Base-by-base conservation (phyloP, 2,329 filamentous ascomycete species). In the Trichoderma atroviride region DNA sequence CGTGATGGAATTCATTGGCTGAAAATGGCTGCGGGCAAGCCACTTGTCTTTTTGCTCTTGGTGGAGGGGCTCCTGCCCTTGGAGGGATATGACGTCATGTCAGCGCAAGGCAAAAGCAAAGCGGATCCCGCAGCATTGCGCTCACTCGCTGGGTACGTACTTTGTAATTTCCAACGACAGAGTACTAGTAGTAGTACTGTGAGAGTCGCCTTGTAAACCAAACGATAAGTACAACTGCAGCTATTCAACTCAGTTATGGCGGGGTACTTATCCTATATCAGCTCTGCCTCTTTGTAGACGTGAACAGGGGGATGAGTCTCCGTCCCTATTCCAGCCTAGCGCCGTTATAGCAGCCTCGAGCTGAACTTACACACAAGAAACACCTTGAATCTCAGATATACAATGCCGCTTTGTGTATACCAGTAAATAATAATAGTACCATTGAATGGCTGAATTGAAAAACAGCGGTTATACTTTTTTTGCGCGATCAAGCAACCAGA, bases 1-100 rank as follows among this genome's bases (percentile, higher is more conserved):
- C 63, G 63, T 67, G 63, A 67, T 43, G 27, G 14, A 5, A 24
- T 50, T 52, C 0, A 67, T 52, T 67, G 63, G 55, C 14, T 22
- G 52, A 24, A 43, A 40, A 50, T 43, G 4, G 37, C 27, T 53
- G 33, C 11, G 53, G 16, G 47, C 63, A 37, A 67, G 55, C 63
- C 63, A 59, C 55, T 67, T 59, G 33, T 35, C 33, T 43, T 43
- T 43, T 43, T 43, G 40, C 37, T 35, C 16, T 19, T 27, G 55
- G 19, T 31, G 53, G 27, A 22, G 37, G 37, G 53, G 27, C 29
- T 43, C 2, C 27, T 43, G 10, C n/a, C 16, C 4, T 24, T 31
- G 27, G n/a, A 11, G 11, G 5, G 14, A 22, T 19, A 66, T 66
- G 63, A 66, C 58, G 63, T 66, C 63, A 66, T 55, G 7, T 5